phyloP scores from a whole-genome alignment of 2,329 filamentous ascomycete genomes.

The Diaporthe caulivora region DNA sequence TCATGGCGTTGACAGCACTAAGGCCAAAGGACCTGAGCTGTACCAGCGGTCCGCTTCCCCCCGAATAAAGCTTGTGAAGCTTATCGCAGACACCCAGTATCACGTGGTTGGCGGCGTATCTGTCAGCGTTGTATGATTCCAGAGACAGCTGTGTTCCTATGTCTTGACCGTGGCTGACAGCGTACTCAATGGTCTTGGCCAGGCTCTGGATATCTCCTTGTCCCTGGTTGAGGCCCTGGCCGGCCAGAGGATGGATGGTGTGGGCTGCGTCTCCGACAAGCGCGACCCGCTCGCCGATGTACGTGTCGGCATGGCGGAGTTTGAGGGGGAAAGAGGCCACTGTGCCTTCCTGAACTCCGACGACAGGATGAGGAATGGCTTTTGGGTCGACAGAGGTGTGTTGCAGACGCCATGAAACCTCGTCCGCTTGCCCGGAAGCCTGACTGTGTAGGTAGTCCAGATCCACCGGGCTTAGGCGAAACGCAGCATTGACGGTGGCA shows the following conservation, averaged over 20 bases:
- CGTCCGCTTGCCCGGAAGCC: slow-evolving; percentile 71
- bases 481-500: slow-evolving; percentile 93
- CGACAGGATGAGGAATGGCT: slow-evolving; percentile 74
- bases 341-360: slow-evolving; percentile 80
- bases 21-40: slow-evolving; percentile 83
- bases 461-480: slow-evolving; percentile 84
- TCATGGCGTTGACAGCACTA: slow-evolving; percentile 79
- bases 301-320: slow-evolving; percentile 93
- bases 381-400: slow-evolving; percentile 71
- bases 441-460: slow-evolving; percentile 84
- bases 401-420: slow-evolving; percentile 84
- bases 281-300: slow-evolving; percentile 89
- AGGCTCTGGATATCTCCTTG: slow-evolving; percentile 89
- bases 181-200: slow-evolving; percentile 78
- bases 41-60: slow-evolving; percentile 82
- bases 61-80: slow-evolving; percentile 91
- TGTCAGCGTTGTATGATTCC: slow-evolving; percentile 83
- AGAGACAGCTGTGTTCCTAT: slow-evolving; percentile 83
- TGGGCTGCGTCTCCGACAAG: slow-evolving; percentile 96
- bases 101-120: slow-evolving; percentile 85
- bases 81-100: slow-evolving; percentile 88
- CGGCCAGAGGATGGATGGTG: slow-evolving; percentile 92
- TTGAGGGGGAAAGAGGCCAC: slow-evolving; percentile 92
- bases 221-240: slow-evolving; percentile 94
- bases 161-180: slow-evolving; percentile 87